Conservation (phyloP, 306 rosid species). For the Styphnolobium japonicum region DNA sequence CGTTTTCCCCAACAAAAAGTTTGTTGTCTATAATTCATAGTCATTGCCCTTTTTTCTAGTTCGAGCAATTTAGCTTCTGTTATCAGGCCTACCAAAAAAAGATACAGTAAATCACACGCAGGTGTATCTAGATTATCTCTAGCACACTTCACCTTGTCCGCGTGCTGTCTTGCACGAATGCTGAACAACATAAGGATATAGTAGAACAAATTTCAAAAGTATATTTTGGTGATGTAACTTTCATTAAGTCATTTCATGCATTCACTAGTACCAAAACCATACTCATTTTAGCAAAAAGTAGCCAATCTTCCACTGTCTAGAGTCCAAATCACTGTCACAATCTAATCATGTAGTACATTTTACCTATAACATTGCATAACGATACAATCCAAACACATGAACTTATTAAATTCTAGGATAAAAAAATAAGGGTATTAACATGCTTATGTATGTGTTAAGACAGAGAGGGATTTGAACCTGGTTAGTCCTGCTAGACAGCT, state of each 20-base stretch:
- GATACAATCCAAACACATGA: background rate
- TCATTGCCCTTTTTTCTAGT: too few relatives aligned
- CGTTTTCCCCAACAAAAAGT: too few relatives aligned
- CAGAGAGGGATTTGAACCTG: conserved; percentile 32
- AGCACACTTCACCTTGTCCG: too few relatives aligned
- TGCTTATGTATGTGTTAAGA: background rate
- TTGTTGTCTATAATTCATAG: too few relatives aligned
- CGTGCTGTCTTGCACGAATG: background rate
- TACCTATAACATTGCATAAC: background rate
- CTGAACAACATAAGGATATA: too few relatives aligned
- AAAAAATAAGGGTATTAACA: too few relatives aligned
- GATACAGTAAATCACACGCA: too few relatives aligned
- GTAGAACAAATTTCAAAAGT: too few relatives aligned
- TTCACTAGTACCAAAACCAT: background rate
- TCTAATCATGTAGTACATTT: background rate
- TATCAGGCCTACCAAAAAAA: too few relatives aligned
- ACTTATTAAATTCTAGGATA: background rate
- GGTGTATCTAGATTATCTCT: too few relatives aligned
- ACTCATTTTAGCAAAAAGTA: background rate
- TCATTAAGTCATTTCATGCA: background rate
- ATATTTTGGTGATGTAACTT: background rate
- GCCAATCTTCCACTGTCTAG: background rate
- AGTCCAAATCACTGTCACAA: too few relatives aligned
- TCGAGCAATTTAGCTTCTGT: too few relatives aligned
- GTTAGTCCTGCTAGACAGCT: conserved; percentile 13